These are phyloP conservation scores for Globisporangium spinosum DNA, from an alignment of 352 stramenopile genomes.

Conservation along the genomic window DNA sequence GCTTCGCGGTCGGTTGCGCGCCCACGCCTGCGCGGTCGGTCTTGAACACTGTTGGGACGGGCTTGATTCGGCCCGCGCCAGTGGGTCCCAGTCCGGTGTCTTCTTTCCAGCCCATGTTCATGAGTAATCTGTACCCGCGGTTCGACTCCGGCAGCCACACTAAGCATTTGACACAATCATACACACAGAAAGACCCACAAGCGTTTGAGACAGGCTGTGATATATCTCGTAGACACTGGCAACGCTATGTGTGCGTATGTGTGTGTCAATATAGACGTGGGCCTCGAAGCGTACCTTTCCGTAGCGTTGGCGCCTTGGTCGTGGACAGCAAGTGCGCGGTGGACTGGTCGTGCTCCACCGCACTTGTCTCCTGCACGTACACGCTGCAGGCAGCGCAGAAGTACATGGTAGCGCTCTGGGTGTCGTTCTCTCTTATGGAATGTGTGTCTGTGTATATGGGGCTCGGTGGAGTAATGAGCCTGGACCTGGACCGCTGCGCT, in stretches of 20 bases:
- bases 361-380: slow-evolving; percentile 53
- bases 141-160: slow-evolving; percentile 71
- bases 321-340: slow-evolving; percentile 48
- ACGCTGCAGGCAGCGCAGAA: slow-evolving; percentile 59
- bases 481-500: background rate
- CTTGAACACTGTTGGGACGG: slow-evolving; percentile 52
- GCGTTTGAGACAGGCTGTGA: background rate
- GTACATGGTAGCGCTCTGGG: slow-evolving; percentile 33
- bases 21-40: slow-evolving; percentile 44
- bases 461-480: background rate
- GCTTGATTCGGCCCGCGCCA: slow-evolving; percentile 36
- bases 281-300: slow-evolving; percentile 32
- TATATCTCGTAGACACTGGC: too few relatives aligned
- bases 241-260: too few relatives aligned
- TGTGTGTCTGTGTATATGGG: background rate
- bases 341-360: slow-evolving; percentile 47
- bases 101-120: slow-evolving; percentile 56
- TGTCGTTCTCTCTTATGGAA: background rate
- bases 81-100: slow-evolving; percentile 32
- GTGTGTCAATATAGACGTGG: background rate
- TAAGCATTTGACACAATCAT: slow-evolving; percentile 10
- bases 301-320: slow-evolving; percentile 38
- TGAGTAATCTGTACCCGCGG: slow-evolving; percentile 55
- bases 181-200: slow-evolving; percentile 1
- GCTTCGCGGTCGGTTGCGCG: slow-evolving; percentile 22